Evolutionary conservation across 2,329 filamentous ascomycete species (phyloP).

Genomic region (Fusarium hostae): DNA sequence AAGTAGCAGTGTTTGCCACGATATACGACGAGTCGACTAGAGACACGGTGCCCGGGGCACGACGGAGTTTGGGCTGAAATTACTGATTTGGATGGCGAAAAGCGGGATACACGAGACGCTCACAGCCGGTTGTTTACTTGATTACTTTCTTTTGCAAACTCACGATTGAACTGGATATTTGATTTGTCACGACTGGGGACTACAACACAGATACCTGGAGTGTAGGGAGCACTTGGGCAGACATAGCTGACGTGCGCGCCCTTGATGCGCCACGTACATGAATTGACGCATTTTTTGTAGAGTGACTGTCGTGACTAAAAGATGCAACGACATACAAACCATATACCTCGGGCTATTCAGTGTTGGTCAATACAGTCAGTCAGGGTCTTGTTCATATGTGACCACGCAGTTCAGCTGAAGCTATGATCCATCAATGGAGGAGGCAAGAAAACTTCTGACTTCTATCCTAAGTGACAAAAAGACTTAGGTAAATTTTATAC

Average conservation of each 20-base stretch:
- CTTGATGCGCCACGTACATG: slow-evolving; percentile 26
- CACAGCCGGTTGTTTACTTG: slow-evolving; percentile 24
- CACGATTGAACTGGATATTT: slow-evolving; percentile 11
- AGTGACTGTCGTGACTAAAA: neutral
- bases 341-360: too few species aligned
- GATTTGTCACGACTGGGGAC: slow-evolving; percentile 14
- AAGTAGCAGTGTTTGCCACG: neutral
- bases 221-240: slow-evolving; percentile 29
- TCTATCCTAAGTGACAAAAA: too few species aligned
- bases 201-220: slow-evolving; percentile 40
- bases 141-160: slow-evolving; percentile 7
- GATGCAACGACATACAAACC: neutral
- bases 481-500: too few species aligned
- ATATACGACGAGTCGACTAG: slow-evolving; percentile 1
- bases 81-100: slow-evolving; percentile 34
- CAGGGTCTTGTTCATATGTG: neutral
- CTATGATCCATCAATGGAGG: neutral
- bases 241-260: slow-evolving; percentile 11
- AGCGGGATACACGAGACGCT: slow-evolving; percentile 41
- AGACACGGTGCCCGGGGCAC: slow-evolving; percentile 16
- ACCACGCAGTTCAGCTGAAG: slow-evolving; percentile 2
- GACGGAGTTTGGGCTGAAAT: slow-evolving; percentile 33
- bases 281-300: slow-evolving; percentile 30
- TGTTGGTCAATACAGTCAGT: neutral
- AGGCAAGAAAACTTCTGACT: too few species aligned